Evolutionary conservation across 345 rosid species (phyloP).

Genomic region (Geranium rotundifolium): DNA sequence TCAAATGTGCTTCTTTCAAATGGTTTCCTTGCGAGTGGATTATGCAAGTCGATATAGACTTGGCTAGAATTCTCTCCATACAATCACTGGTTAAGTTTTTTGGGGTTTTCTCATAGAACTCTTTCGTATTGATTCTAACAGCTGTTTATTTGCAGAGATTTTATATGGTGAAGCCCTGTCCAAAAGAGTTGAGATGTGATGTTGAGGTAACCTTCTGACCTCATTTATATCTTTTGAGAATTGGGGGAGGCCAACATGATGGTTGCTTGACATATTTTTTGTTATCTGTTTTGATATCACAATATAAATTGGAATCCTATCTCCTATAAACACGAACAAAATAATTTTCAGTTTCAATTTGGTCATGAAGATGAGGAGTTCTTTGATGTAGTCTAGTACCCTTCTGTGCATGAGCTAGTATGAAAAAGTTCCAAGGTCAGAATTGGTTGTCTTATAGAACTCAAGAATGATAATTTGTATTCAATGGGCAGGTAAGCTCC

Average conservation of each 20-base stretch:
- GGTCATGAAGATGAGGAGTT: background rate
- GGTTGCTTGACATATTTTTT: background rate
- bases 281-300: background rate
- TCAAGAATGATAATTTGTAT: background rate
- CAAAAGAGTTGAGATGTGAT: conserved; percentile 83
- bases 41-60: background rate
- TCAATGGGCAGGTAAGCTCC: conserved; percentile 44
- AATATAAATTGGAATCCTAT: background rate
- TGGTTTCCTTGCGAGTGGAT: background rate
- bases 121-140: conserved; percentile 7
- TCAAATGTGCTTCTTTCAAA: background rate
- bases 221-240: background rate
- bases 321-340: background rate
- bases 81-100: background rate
- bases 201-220: conserved; percentile 53
- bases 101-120: background rate
- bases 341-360: too few species aligned
- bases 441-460: background rate
- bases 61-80: background rate
- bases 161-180: conserved; percentile 83
- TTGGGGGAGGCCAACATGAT: too few species aligned
- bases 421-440: background rate
- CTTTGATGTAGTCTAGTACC: background rate
- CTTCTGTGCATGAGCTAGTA: background rate
- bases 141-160: conserved; percentile 47